A percentile compares a stretch with the other conserved stretches of the same genome.
These are phyloP conservation scores for Apiospora sp. DNA, from an alignment of 2,329 filamentous ascomycete genomes.

Conservation along the genomic window DNA sequence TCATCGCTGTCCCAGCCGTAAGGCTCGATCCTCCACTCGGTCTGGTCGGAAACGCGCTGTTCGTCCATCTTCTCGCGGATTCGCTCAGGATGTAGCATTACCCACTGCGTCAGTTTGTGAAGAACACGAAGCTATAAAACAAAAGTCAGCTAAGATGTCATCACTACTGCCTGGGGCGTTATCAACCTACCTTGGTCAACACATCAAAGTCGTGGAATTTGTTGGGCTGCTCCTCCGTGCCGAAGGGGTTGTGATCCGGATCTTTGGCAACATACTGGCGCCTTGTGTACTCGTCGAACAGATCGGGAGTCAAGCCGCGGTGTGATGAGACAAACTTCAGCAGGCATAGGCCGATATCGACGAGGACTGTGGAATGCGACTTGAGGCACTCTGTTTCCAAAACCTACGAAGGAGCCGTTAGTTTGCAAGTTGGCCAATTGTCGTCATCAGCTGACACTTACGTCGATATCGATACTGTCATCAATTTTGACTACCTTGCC, in stretches of 20 bases:
- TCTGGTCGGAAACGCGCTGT: conserved; percentile 81
- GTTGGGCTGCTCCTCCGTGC: conserved; percentile 73
- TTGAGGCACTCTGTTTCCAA: conserved; percentile 89
- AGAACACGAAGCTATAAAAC: conserved; percentile 71
- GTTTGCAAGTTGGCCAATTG: conserved; percentile 2
- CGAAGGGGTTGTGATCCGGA: conserved; percentile 84
- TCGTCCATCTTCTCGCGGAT: conserved; percentile 88
- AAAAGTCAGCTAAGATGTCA: conserved; percentile 25
- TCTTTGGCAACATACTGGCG: conserved; percentile 88
- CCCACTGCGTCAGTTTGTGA: conserved; percentile 89
- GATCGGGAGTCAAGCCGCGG: conserved; percentile 83
- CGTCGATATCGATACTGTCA: conserved; percentile 88
- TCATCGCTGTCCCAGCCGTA: conserved; percentile 91
- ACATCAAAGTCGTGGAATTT: conserved; percentile 85
- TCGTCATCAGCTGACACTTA: conserved; percentile 50
- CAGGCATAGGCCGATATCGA: conserved; percentile 83
- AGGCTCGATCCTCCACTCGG: conserved; percentile 81
- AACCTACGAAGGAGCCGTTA: conserved; percentile 62
- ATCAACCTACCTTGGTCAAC: conserved; percentile 71
- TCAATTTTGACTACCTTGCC: conserved; percentile 89
- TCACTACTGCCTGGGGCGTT: not conserved
- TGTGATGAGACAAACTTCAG: conserved; percentile 95
- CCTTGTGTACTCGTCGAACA: conserved; percentile 92
- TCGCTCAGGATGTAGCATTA: conserved; percentile 85
- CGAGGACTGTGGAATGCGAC: conserved; percentile 75